These are phyloP conservation scores for Volvox carteri DNA, from an alignment of 163 green algal species.

Conservation along the genomic window DNA sequence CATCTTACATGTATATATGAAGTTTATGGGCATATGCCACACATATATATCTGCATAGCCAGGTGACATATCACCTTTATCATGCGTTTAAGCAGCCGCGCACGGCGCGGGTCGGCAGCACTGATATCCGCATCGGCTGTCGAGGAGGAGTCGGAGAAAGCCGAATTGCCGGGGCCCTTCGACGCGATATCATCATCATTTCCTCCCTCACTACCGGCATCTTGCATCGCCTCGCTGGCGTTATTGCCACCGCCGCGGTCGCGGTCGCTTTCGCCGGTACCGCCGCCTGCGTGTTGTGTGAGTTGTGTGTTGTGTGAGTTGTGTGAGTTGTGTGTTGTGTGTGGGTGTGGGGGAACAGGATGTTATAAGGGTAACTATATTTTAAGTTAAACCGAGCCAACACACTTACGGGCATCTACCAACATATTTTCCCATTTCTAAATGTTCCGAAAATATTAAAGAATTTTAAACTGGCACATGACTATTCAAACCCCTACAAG, in stretches of 20 bases:
- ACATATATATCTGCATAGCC: no score
- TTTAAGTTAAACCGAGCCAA: no score
- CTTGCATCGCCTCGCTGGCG: neutral
- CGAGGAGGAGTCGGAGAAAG: neutral
- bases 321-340: neutral
- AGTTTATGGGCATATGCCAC: no score
- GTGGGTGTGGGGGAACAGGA: neutral
- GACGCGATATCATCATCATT: neutral
- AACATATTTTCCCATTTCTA: no score
- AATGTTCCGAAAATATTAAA: no score
- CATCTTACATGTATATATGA: no score
- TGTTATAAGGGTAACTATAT: no score
- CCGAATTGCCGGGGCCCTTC: neutral
- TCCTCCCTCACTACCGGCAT: neutral
- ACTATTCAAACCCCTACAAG: no score
- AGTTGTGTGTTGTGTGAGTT: neutral
- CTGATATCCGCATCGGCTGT: neutral
- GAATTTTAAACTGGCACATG: no score
- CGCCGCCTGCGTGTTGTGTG: neutral
- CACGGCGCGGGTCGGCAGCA: constrained; percentile 4
- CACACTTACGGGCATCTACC: no score
- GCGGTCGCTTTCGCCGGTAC: neutral
- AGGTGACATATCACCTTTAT: no score
- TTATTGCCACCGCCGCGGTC: neutral
- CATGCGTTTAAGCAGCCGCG: constrained; percentile 39